Evolutionary conservation across 495 filamentous ascomycete genomes (phyloP).

Genomic region (Annulohypoxylon stygium): DNA sequence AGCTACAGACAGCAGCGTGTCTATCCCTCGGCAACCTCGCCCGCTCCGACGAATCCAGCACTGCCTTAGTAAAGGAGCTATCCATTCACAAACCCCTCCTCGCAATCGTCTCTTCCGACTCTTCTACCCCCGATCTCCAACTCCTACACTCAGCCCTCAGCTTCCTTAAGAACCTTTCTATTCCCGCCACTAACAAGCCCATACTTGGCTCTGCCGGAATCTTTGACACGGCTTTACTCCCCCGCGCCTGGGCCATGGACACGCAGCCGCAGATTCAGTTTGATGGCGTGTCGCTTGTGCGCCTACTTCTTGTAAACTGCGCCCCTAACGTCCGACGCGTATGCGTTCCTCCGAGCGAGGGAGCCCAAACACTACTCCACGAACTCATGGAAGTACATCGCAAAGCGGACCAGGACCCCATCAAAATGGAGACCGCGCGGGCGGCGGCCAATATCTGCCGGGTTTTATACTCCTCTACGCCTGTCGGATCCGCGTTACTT

Average conservation of each 20-base stretch:
- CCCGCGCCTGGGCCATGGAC: slow-evolving; percentile 71
- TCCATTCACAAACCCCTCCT: slow-evolving; percentile 70
- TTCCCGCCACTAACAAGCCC: slow-evolving; percentile 72
- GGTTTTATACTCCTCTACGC: slow-evolving; percentile 57
- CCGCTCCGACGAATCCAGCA: slow-evolving; percentile 74
- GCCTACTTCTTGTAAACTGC: slow-evolving; percentile 73
- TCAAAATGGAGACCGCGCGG: slow-evolving; percentile 80
- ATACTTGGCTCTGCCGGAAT: slow-evolving; percentile 68
- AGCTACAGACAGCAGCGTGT: slow-evolving; percentile 78
- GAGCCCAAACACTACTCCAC: slow-evolving; percentile 65
- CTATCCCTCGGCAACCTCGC: slow-evolving; percentile 83
- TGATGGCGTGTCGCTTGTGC: slow-evolving; percentile 72
- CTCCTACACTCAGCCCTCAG: slow-evolving; percentile 75
- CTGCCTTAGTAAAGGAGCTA: slow-evolving; percentile 65
- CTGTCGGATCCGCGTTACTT: slow-evolving; percentile 22
- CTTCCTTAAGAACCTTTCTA: slow-evolving; percentile 85
- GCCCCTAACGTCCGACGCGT: slow-evolving; percentile 67
- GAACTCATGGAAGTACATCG: slow-evolving; percentile 70
- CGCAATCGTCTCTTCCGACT: slow-evolving; percentile 58
- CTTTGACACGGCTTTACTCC: slow-evolving; percentile 62
- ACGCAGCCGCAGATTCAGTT: slow-evolving; percentile 78
- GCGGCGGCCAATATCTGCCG: slow-evolving; percentile 74
- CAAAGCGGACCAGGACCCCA: slow-evolving; percentile 72
- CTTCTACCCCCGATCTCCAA: slow-evolving; percentile 53
- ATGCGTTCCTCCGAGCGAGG: slow-evolving; percentile 56